Conservation (phyloP, 495 filamentous ascomycete species). For the Aspergillus ostianus region DNA sequence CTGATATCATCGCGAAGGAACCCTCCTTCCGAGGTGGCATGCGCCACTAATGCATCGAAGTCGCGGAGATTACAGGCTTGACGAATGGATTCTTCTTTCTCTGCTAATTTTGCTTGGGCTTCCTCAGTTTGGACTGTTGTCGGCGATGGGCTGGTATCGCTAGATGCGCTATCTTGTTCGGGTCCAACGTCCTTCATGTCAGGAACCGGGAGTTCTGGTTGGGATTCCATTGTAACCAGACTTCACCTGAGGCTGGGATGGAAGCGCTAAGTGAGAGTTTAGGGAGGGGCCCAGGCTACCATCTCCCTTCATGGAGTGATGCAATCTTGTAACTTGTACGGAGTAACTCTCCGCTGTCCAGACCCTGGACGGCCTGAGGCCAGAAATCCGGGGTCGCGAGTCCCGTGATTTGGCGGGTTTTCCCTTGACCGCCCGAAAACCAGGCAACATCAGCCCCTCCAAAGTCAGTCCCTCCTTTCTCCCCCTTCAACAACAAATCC, state of each 20-base stretch:
- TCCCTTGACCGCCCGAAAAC: slow-evolving; percentile 5
- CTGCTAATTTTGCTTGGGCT: slow-evolving; percentile 8
- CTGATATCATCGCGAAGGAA: slow-evolving; percentile 79
- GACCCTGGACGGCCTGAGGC: slow-evolving; percentile 6
- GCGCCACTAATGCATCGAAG: slow-evolving; percentile 56
- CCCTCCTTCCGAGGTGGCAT: slow-evolving; percentile 73
- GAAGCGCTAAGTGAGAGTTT: too few species aligned
- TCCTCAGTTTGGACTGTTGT: slow-evolving; percentile 8
- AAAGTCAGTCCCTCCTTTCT: background rate
- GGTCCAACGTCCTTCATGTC: background rate
- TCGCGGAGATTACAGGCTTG: slow-evolving; percentile 66
- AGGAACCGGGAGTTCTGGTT: background rate
- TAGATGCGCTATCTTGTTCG: background rate
- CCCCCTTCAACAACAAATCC: background rate
- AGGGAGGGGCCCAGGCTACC: too few species aligned
- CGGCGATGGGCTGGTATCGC: too few species aligned
- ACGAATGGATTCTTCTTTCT: slow-evolving; percentile 52
- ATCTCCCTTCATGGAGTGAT: background rate
- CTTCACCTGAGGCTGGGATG: too few species aligned
- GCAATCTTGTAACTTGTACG: background rate
- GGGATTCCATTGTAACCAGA: too few species aligned
- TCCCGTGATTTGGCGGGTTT: slow-evolving; percentile 10
- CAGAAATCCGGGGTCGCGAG: background rate
- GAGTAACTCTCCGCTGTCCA: background rate
- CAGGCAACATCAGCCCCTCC: slow-evolving; percentile 4